A percentile compares a stretch with the other conserved stretches of the same genome.
Evolutionary conservation across 1,284 basidiomycete species (phyloP).

Genomic region (Puccinia triticina): DNA sequence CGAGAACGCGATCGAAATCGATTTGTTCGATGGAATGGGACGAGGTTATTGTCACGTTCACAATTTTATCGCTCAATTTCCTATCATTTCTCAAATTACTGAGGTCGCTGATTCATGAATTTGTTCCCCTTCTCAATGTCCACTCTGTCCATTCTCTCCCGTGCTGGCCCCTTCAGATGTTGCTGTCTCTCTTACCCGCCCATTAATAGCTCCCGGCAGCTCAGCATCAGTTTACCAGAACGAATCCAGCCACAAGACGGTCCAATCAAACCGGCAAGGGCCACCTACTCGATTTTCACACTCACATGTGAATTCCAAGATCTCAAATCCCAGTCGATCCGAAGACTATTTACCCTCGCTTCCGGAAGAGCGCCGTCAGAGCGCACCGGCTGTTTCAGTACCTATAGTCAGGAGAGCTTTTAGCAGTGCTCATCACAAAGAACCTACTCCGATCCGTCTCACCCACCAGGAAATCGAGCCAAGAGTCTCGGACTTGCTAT

Average conservation of each 20-base stretch:
- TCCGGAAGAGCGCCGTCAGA: slow-evolving; percentile 27
- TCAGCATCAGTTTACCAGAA: neutral
- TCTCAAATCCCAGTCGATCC: slow-evolving; percentile 30
- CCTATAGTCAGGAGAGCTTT: slow-evolving; percentile 1
- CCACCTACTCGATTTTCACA: slow-evolving; percentile 4
- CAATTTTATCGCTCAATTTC: neutral
- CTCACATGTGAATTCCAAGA: neutral
- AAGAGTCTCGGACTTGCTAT: neutral
- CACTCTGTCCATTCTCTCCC: neutral
- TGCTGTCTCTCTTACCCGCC: slow-evolving; percentile 20
- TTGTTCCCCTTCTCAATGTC: neutral
- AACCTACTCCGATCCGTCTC: neutral
- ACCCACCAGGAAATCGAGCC: neutral
- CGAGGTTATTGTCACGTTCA: slow-evolving; percentile 32
- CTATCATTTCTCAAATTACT: neutral
- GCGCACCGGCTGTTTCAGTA: neutral
- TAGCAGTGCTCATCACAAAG: slow-evolving; percentile 1
- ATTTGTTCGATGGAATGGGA: slow-evolving; percentile 34
- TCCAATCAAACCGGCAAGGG: neutral
- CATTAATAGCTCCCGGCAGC: neutral
- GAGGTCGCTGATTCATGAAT: slow-evolving; percentile 5
- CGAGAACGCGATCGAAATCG: slow-evolving; percentile 22
- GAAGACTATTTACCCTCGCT: slow-evolving; percentile 10
- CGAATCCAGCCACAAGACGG: neutral
- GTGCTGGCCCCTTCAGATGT: neutral